Percentiles rank a stretch among this genome's conserved stretches.
These are phyloP conservation scores for Blastobotrys persicus DNA, from an alignment of 1,139 yeast species.

Conservation along the genomic window DNA sequence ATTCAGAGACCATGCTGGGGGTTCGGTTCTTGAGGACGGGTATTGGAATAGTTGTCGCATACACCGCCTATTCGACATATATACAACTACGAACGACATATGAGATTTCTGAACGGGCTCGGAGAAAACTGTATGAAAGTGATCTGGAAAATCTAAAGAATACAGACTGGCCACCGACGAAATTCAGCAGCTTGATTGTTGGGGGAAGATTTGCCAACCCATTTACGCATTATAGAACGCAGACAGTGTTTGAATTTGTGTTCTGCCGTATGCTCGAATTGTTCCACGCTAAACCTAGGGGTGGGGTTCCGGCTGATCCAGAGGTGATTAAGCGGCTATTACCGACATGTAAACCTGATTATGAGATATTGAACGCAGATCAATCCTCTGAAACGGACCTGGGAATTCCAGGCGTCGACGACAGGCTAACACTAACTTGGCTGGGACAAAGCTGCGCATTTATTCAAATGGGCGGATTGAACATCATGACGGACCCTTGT, in stretches of 20 bases:
- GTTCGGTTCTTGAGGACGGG: slow-evolving; percentile 40
- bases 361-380: slow-evolving; percentile 41
- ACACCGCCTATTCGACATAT: slow-evolving; percentile 66
- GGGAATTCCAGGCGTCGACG: slow-evolving; percentile 34
- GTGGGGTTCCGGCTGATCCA: slow-evolving; percentile 56
- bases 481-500: slow-evolving; percentile 81
- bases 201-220: slow-evolving; percentile 88
- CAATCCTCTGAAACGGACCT: neutral
- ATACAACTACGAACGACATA: slow-evolving; percentile 55
- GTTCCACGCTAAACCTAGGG: slow-evolving; percentile 64
- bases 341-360: slow-evolving; percentile 59
- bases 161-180: slow-evolving; percentile 40
- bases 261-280: slow-evolving; percentile 68
- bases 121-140: slow-evolving; percentile 25
- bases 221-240: slow-evolving; percentile 85
- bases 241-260: slow-evolving; percentile 82
- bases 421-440: slow-evolving; percentile 77
- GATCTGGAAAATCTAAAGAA: slow-evolving; percentile 33
- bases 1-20: no score
- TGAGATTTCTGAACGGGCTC: slow-evolving; percentile 54
- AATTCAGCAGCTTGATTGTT: slow-evolving; percentile 48
- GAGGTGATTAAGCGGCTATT: slow-evolving; percentile 46
- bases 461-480: slow-evolving; percentile 67
- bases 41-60: slow-evolving; percentile 56
- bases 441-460: slow-evolving; percentile 87